Conservation (phyloP, 176 grass and related monocot species). For the Triticum dicoccoides region DNA sequence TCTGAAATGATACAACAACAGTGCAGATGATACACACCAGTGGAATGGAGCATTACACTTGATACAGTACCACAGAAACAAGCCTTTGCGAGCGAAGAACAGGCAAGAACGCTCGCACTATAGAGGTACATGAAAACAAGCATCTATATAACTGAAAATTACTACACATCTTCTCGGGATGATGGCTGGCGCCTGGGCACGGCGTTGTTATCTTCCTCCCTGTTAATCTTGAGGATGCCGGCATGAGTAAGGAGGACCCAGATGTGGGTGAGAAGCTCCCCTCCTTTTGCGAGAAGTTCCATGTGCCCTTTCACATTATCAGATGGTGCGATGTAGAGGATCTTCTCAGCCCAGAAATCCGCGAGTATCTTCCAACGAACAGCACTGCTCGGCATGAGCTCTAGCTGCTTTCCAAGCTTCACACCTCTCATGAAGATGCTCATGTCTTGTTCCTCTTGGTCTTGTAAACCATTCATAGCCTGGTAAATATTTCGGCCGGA, state of each 20-base stretch:
- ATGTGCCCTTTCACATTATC: not conserved
- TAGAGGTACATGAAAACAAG: not conserved
- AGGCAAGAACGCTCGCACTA: no score
- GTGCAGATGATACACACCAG: not conserved
- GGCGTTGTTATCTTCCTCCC: not conserved
- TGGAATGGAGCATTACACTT: not conserved
- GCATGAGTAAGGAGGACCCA: conserved; percentile 11
- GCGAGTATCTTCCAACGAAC: not conserved
- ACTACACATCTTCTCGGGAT: not conserved
- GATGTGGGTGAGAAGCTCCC: not conserved
- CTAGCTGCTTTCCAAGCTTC: not conserved
- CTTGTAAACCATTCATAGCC: not conserved
- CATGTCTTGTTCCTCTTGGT: no score
- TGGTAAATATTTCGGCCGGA: not conserved
- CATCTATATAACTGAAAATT: not conserved
- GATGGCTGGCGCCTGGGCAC: not conserved
- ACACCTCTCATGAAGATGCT: conserved; percentile 1
- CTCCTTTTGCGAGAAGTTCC: not conserved
- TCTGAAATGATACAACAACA: not conserved
- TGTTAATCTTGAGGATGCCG: conserved; percentile 5
- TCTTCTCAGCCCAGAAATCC: conserved; percentile 11
- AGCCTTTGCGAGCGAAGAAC: not conserved
- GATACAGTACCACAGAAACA: not conserved
- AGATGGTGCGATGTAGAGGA: not conserved
- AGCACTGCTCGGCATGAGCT: not conserved